Conservation (phyloP, 2,329 filamentous ascomycete species). For the Massarina eburnea region DNA sequence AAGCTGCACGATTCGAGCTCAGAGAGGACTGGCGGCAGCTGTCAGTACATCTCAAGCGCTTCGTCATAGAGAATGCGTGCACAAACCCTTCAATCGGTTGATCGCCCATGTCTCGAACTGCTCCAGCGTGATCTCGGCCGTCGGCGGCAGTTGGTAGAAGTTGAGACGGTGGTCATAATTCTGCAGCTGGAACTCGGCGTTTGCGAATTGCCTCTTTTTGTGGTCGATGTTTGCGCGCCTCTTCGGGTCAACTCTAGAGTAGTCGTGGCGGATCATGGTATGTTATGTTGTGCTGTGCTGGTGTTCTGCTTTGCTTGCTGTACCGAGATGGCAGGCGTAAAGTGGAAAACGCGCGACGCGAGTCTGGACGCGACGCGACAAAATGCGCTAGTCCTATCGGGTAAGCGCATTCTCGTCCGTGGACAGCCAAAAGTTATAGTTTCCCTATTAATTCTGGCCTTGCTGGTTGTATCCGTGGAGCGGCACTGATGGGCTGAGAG, state of each 20-base stretch:
- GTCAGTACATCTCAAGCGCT: constrained; percentile 10
- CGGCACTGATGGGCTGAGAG: no score
- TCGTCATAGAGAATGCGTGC: neutral
- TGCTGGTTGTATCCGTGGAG: no score
- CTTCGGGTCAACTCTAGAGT: constrained; percentile 62
- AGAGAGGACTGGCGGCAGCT: constrained; percentile 65
- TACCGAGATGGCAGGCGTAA: neutral
- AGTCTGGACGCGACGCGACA: neutral
- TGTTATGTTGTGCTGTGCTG: constrained; percentile 2
- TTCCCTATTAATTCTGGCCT: no score
- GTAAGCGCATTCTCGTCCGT: neutral
- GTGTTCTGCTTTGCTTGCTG: neutral
- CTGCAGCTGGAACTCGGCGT: constrained; percentile 72
- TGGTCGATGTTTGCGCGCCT: constrained; percentile 74
- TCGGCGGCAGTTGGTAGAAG: constrained; percentile 86
- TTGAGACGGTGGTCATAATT: constrained; percentile 86
- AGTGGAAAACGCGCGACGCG: constrained; percentile 1
- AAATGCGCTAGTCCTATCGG: neutral
- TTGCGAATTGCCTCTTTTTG: constrained; percentile 84
- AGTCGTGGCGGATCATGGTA: constrained; percentile 43
- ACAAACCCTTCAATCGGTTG: constrained; percentile 75
- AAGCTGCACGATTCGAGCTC: constrained; percentile 94
- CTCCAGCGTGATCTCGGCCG: constrained; percentile 91
- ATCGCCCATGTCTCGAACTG: constrained; percentile 99
- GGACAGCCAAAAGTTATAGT: no score